phyloP scores from a whole-genome alignment of 2,329 filamentous ascomycete species.

The Cladosporium sp. region DNA sequence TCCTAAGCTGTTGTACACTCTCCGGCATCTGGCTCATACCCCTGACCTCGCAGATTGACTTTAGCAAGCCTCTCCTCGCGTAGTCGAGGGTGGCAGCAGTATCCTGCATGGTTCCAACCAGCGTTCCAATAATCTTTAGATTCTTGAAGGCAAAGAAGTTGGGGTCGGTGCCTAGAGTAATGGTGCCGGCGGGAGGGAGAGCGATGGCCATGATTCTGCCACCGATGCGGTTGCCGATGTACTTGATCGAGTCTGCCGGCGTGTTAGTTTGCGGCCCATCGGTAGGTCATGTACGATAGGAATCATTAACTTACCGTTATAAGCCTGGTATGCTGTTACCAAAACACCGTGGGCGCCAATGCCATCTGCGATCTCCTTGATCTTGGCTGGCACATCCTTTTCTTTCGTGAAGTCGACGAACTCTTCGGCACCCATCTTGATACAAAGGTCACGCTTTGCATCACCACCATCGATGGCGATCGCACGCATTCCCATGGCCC shows the following conservation, averaged over 20 bases:
- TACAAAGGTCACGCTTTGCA: conserved; percentile 49
- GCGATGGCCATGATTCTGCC: conserved; percentile 55
- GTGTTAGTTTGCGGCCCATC: conserved; percentile 25
- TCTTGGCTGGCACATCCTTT: conserved; percentile 43
- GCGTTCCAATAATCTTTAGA: conserved; percentile 39
- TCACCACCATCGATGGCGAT: conserved; percentile 58
- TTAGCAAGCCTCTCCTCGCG: conserved; percentile 53
- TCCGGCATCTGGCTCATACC: conserved; percentile 52
- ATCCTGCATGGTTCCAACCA: conserved; percentile 53
- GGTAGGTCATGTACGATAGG: background rate
- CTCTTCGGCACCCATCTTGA: conserved; percentile 56
- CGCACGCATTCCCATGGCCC: conserved; percentile 58
- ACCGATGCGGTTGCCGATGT: conserved; percentile 51
- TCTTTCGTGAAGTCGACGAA: conserved; percentile 59
- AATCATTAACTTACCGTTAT: conserved; percentile 41
- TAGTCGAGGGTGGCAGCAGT: conserved; percentile 52
- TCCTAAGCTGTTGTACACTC: conserved; percentile 53
- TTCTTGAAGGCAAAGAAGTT: conserved; percentile 41
- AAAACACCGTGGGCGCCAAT: conserved; percentile 50
- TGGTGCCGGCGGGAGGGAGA: conserved; percentile 40
- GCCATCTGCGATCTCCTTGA: conserved; percentile 51
- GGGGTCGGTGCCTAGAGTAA: conserved; percentile 40
- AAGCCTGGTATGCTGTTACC: conserved; percentile 42
- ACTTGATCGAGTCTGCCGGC: conserved; percentile 43
- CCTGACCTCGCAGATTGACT: conserved; percentile 54